Evolutionary conservation across 176 grass and related monocot genomes (phyloP).

Genomic region (Lolium perenne): DNA sequence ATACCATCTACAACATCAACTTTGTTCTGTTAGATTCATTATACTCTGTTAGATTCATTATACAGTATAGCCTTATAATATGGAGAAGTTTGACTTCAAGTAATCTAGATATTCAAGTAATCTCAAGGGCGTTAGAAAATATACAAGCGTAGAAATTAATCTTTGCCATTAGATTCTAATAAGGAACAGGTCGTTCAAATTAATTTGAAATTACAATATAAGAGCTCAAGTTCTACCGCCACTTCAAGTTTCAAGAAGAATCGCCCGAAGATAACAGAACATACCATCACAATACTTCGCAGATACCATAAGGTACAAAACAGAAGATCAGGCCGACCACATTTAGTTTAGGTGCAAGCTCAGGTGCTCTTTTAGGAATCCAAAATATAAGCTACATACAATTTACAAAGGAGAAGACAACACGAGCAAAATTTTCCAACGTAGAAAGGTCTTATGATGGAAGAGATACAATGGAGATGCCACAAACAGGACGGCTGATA

Average conservation of each 20-base stretch:
- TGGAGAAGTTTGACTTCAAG: no score
- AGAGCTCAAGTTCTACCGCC: not conserved
- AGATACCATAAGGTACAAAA: not conserved
- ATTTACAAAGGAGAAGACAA: slow-evolving; percentile 16
- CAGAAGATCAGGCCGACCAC: not conserved
- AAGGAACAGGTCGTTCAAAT: no score
- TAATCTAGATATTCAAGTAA: no score
- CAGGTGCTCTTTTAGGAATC: not conserved
- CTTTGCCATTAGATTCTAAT: no score
- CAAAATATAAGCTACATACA: not conserved
- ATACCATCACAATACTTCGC: not conserved
- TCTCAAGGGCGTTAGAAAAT: no score
- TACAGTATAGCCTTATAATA: no score
- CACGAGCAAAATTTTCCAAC: not conserved
- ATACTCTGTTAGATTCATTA: no score
- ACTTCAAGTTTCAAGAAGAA: not conserved
- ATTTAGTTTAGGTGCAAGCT: not conserved
- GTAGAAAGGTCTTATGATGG: not conserved
- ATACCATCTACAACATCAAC: no score
- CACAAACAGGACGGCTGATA: not conserved
- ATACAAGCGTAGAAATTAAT: no score
- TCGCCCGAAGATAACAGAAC: not conserved
- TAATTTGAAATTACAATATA: not conserved
- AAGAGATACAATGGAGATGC: no score
- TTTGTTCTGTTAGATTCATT: no score